Evolutionary conservation across 306 rosid species (phyloP).

Genomic region (Cucurbita maxima): DNA sequence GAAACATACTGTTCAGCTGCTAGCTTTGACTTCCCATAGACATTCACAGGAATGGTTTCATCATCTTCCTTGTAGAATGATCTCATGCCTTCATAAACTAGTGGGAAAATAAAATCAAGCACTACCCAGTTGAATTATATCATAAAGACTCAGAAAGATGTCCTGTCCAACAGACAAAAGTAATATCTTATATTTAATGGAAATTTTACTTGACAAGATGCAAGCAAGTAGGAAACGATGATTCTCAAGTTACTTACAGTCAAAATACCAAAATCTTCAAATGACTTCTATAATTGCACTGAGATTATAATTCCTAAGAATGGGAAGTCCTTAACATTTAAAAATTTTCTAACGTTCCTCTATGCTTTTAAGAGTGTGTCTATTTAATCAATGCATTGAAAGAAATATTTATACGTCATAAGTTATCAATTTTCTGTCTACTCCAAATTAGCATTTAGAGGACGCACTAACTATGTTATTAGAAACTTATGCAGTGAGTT

Average conservation of each 20-base stretch:
- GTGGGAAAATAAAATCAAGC: conserved; percentile 14
- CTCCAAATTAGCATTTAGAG: neutral
- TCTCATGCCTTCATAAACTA: conserved; percentile 84
- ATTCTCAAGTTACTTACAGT: neutral
- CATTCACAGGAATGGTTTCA: conserved; percentile 49
- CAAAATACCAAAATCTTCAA: neutral
- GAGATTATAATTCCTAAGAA: neutral
- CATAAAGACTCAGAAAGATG: neutral
- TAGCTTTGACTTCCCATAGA: conserved; percentile 74
- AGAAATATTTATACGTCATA: neutral
- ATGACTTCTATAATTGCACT: neutral
- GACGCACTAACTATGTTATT: neutral
- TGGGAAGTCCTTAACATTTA: neutral
- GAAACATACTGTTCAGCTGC: conserved; percentile 63
- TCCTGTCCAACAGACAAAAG: neutral
- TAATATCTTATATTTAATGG: neutral
- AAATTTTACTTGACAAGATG: neutral
- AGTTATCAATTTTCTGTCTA: neutral
- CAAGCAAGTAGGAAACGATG: neutral
- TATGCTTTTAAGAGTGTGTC: neutral
- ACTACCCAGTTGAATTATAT: neutral
- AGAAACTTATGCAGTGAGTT: neutral
- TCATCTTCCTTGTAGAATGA: conserved; percentile 86
- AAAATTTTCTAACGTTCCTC: neutral
- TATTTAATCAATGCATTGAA: neutral